These are phyloP conservation scores for Citrus inodora DNA, from an alignment of 345 rosid genomes.

Conservation along the genomic window DNA sequence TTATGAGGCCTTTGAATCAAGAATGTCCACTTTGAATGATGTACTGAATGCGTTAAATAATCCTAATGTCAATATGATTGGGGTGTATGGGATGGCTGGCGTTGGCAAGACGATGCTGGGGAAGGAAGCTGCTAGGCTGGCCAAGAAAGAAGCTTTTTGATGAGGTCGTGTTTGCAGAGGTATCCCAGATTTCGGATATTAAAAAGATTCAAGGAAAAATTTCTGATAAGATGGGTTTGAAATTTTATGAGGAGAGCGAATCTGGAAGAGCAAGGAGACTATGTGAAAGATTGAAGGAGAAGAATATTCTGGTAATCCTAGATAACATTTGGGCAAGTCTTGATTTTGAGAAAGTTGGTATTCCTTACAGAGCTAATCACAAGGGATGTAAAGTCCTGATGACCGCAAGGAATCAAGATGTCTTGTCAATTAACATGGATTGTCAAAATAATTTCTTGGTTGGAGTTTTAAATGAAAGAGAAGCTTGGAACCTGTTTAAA, in stretches of 20 bases:
- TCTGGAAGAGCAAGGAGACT: slow-evolving; percentile 4
- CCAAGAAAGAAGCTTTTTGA: background rate
- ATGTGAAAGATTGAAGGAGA: slow-evolving; percentile 1
- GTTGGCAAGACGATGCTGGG: background rate
- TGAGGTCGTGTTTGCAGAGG: background rate
- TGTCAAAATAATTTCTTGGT: background rate
- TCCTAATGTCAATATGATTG: background rate
- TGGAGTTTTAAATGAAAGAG: slow-evolving; percentile 3
- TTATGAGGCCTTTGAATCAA: too few relatives aligned
- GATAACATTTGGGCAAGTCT: slow-evolving; percentile 24
- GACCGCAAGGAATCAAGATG: slow-evolving; percentile 5
- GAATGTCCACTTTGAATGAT: background rate
- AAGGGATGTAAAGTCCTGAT: slow-evolving; percentile 28
- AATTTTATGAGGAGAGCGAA: background rate
- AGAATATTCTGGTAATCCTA: slow-evolving; percentile 2
- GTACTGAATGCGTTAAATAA: too few relatives aligned
- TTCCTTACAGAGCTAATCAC: slow-evolving; percentile 11
- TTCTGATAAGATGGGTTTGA: slow-evolving; percentile 8
- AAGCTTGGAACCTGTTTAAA: slow-evolving; percentile 29
- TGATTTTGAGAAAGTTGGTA: slow-evolving; percentile 26
- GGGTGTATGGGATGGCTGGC: background rate
- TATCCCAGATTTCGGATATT: slow-evolving; percentile 8
- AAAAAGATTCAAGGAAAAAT: slow-evolving; percentile 18
- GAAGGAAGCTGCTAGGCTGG: background rate
- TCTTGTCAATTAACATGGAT: slow-evolving; percentile 15